Base-by-base conservation (phyloP, 495 filamentous ascomycete genomes). In the Aspergillus avenaceus region DNA sequence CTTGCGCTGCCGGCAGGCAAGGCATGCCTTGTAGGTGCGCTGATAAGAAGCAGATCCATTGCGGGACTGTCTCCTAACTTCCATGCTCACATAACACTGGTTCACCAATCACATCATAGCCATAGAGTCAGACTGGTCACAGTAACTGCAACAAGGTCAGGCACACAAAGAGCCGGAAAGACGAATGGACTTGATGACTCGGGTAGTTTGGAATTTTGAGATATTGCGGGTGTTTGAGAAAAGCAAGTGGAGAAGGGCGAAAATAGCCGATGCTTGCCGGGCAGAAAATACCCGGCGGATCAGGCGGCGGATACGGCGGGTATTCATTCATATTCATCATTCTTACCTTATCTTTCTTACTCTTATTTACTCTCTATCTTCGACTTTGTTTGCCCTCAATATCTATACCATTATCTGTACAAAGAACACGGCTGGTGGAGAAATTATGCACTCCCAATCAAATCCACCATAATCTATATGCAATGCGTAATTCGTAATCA, bases 21-120 rank as follows among this genome's bases (percentile, higher is more conserved):
- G 62, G 49, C 73, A 76, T 14, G 73, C 73, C 55, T 76, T 76
- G 71, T 76, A 76, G 27, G 73, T 72, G 44, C 73, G 73, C 56
- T 76, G 70, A 54, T 73, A 76, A 14, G 62, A 56, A 46, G 51
- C 42, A 31, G 54, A 53, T 38, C 50, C 40, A 26, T 42, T 27
- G 38, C 67, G 65, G 47, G 67, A 59, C 49, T 61, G 60, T 44
- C 65, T 68, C 44, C 66, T 64, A 24, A 61, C 65, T 52, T 74
- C 66, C 71, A 74, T 74, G 29, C 25, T 69, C 43, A 48, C 45
- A 36, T 49, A 26, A 25, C 4, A 24, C 21, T 34, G 48, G 16
- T 27, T 49, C 49, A 43, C 62, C 59, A 56, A 67, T 63, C 46
- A 52, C 49, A 50, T 49, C 14, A 21, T 34, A 48, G 52, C 31